Percentiles rank a stretch among this genome's conserved stretches.
These are phyloP conservation scores for Mycotypha africana DNA, from an alignment of 371 early-diverging fungal species.

Conservation along the genomic window DNA sequence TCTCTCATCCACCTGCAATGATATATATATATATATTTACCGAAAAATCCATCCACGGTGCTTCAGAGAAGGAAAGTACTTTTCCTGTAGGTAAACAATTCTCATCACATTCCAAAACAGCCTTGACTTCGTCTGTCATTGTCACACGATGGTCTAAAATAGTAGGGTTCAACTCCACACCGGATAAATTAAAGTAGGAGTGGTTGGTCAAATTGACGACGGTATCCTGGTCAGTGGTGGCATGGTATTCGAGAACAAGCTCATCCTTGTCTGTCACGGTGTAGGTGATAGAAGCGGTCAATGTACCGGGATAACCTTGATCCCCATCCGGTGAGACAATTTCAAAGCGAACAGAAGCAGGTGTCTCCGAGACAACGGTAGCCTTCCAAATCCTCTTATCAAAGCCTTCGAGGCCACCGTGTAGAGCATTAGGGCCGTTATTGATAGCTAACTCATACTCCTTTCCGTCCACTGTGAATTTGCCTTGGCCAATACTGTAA, in stretches of 20 bases:
- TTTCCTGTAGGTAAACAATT: conserved; percentile 65
- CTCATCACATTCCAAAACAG: conserved; percentile 46
- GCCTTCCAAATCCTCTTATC: conserved; percentile 39
- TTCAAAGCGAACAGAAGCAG: conserved; percentile 39
- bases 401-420: conserved; percentile 44
- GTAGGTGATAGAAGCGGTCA: conserved; percentile 32
- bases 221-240: conserved; percentile 30
- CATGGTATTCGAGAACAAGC: conserved; percentile 29
- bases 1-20: neutral
- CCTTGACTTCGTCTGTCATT: conserved; percentile 42
- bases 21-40: conserved; percentile 4
- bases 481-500: conserved; percentile 36
- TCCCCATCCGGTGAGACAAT: conserved; percentile 42
- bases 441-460: conserved; percentile 27
- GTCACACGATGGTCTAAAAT: conserved; percentile 46
- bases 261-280: conserved; percentile 35
- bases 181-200: conserved; percentile 44
- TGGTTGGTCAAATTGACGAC: conserved; percentile 37
- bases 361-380: conserved; percentile 29
- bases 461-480: conserved; percentile 36
- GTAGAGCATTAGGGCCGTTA: conserved; percentile 39
- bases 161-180: conserved; percentile 38
- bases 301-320: conserved; percentile 40
- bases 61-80: conserved; percentile 32
- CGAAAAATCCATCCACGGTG: conserved; percentile 51